phyloP scores from a whole-genome alignment of 495 filamentous ascomycete species.

The Podospora didyma region DNA sequence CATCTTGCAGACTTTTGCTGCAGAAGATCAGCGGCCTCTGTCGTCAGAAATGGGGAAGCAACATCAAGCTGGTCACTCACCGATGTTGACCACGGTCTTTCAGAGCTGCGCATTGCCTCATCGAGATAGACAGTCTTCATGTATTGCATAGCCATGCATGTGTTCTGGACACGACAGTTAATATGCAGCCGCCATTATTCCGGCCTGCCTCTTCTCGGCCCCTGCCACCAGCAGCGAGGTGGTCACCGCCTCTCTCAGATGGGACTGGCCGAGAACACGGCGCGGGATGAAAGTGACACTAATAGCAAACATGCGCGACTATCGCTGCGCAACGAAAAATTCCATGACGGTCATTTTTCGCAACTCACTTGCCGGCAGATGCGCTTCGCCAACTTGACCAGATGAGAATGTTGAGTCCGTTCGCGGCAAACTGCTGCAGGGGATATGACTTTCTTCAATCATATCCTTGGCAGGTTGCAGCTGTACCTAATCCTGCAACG shows the following conservation, averaged over 20 bases:
- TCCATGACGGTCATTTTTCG: neutral
- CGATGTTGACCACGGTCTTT: no score
- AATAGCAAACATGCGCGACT: neutral
- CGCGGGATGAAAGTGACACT: constrained; percentile 1
- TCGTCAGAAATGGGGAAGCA: no score
- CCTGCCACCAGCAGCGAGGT: no score
- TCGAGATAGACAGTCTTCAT: no score
- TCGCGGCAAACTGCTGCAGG: constrained; percentile 22
- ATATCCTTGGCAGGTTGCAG: constrained; percentile 6
- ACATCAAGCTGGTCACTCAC: no score
- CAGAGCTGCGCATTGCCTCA: no score
- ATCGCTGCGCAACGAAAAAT: neutral
- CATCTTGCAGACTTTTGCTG: no score
- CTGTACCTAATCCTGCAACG: constrained; percentile 11
- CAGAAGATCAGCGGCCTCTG: no score
- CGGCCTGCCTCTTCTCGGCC: no score
- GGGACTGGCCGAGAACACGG: neutral
- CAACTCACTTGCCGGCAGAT: neutral
- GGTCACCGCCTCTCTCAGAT: neutral
- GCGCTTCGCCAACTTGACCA: neutral
- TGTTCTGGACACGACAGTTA: no score
- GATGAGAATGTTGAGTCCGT: constrained; percentile 6
- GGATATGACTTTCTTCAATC: constrained; percentile 4
- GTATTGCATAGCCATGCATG: no score
- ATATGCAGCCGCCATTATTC: no score